phyloP scores from a whole-genome alignment of 2,329 filamentous ascomycete species.

The Alternaria gansuensis region DNA sequence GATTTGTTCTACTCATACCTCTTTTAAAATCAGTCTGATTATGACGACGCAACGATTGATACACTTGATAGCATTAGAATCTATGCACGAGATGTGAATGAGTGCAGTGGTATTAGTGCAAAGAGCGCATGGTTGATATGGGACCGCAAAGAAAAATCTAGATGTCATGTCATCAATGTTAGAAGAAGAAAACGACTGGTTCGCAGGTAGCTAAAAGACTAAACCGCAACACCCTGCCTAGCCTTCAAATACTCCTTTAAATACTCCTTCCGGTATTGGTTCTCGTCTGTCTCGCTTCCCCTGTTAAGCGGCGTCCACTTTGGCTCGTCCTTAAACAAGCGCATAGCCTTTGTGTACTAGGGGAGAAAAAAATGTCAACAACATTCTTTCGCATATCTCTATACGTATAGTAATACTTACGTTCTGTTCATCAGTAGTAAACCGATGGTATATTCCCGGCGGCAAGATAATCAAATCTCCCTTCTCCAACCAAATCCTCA shows the following conservation, averaged over 20 bases:
- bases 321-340: slow-evolving; percentile 96
- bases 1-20: too few relatives aligned
- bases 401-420: slow-evolving; percentile 61
- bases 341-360: slow-evolving; percentile 94
- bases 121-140: background rate
- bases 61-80: background rate
- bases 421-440: slow-evolving; percentile 91
- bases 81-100: background rate
- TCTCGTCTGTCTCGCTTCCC: slow-evolving; percentile 76
- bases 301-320: slow-evolving; percentile 97
- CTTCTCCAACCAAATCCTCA: slow-evolving; percentile 84
- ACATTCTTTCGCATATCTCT: background rate
- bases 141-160: background rate
- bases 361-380: slow-evolving; percentile 26
- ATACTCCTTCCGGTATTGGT: slow-evolving; percentile 76
- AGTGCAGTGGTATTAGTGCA: background rate
- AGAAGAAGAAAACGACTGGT: background rate
- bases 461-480: slow-evolving; percentile 92
- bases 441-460: slow-evolving; percentile 95
- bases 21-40: background rate
- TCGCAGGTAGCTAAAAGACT: background rate
- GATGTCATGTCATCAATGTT: background rate
- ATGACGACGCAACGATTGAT: background rate
- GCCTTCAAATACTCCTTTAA: slow-evolving; percentile 76
- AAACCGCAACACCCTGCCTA: slow-evolving; percentile 31